Evolutionary conservation across 2,329 filamentous ascomycete genomes (phyloP).

Genomic region (Penicillium sp.): DNA sequence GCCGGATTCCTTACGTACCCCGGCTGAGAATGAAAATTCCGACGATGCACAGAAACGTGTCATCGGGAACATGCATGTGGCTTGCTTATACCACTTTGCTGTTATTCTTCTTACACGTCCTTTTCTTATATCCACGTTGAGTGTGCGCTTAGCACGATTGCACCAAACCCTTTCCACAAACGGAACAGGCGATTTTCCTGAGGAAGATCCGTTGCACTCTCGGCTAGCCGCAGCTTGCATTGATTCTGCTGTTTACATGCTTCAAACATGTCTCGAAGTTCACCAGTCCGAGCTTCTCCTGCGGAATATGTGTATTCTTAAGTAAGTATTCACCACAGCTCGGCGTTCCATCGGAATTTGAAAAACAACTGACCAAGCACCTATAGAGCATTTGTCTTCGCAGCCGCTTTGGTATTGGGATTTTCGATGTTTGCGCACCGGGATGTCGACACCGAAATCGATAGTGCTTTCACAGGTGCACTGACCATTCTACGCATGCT

Average conservation of each 20-base stretch:
- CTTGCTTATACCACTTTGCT: constrained; percentile 61
- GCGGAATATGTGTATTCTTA: constrained; percentile 61
- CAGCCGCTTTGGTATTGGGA: constrained; percentile 58
- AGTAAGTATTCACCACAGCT: constrained; percentile 42
- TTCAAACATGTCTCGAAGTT: constrained; percentile 55
- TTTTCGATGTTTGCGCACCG: constrained; percentile 57
- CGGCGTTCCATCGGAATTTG: background rate
- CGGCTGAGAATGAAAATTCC: constrained; percentile 17
- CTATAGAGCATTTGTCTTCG: constrained; percentile 55
- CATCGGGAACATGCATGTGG: constrained; percentile 56
- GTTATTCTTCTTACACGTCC: constrained; percentile 60
- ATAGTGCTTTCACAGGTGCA: constrained; percentile 51
- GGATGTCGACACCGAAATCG: constrained; percentile 41
- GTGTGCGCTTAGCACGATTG: constrained; percentile 35
- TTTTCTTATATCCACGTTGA: constrained; percentile 54
- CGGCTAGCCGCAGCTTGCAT: constrained; percentile 55
- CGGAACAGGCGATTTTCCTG: constrained; percentile 7
- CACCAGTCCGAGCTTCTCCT: constrained; percentile 47
- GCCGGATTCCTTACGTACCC: constrained; percentile 35
- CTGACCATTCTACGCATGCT: constrained; percentile 53
- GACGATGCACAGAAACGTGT: constrained; percentile 34
- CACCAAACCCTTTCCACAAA: constrained; percentile 26
- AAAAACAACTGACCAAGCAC: background rate
- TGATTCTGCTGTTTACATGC: constrained; percentile 57
- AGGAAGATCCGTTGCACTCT: constrained; percentile 31